A percentile compares a stretch with the other conserved stretches of the same genome.
Evolutionary conservation across 495 filamentous ascomycete species (phyloP).

Genomic region (Aspergillus ostianus): DNA sequence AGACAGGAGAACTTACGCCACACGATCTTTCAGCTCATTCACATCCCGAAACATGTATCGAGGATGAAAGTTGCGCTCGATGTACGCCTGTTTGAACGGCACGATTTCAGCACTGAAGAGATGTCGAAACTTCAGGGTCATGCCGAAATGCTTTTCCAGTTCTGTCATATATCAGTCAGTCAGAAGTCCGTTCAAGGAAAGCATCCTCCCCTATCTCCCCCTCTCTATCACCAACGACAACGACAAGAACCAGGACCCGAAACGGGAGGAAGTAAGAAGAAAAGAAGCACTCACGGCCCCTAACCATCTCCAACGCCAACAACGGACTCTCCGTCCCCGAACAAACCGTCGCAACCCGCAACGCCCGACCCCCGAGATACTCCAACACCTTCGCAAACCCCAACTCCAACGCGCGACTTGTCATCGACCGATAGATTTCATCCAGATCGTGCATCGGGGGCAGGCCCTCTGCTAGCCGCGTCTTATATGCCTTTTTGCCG

Average conservation of each 20-base stretch:
- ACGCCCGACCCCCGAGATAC: constrained; percentile 35
- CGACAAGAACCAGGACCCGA: neutral
- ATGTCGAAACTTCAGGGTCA: constrained; percentile 54
- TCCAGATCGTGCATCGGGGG: constrained; percentile 46
- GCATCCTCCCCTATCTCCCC: neutral
- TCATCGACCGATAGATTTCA: constrained; percentile 52
- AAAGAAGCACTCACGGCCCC: constrained; percentile 2
- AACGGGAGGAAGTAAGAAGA: neutral
- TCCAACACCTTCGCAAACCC: constrained; percentile 36
- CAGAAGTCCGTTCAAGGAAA: neutral
- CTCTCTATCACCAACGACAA: neutral
- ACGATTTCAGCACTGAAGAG: constrained; percentile 79
- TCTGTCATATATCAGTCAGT: constrained; percentile 18
- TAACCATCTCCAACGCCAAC: constrained; percentile 58
- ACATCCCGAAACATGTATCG: constrained; percentile 69
- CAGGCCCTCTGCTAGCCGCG: constrained; percentile 30
- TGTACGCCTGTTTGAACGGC: constrained; percentile 76
- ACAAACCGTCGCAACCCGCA: constrained; percentile 74
- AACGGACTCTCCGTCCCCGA: constrained; percentile 82
- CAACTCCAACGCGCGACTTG: constrained; percentile 34
- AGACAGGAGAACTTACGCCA: constrained; percentile 54
- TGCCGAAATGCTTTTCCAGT: constrained; percentile 24
- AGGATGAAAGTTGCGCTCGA: constrained; percentile 68
- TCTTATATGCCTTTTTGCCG: constrained; percentile 1
- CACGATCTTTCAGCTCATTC: constrained; percentile 51